Evolutionary conservation across 805 yeast species (phyloP), one percentile per base, ranked within the genome.

Genomic region (Kodamaea sagamina): DNA sequence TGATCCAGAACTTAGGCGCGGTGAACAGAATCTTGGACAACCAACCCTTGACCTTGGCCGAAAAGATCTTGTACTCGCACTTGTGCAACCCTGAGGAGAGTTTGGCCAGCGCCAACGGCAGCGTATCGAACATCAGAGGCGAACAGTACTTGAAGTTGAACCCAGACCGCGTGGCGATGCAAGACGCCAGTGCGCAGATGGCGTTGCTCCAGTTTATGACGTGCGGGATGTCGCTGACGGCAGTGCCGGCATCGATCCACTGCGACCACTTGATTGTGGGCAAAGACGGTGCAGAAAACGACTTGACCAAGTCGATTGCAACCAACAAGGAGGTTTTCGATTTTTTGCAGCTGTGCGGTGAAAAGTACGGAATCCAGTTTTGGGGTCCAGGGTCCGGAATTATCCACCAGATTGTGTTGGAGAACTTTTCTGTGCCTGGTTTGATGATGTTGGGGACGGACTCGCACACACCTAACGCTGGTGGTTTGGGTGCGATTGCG

Each of bases 341-440:
- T 65, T 93, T 93, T 76, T 75, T 93, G 60, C 86, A 89, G 61
- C 79, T 89, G 48, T 92, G 97, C 68, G 93, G 95, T 57, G 88
- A 86, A 55, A 89, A 88, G 65, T 93, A 90, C 69, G 96, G 96
- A 61, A 90, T 93, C 55, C 96, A 90, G 66, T 93, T 93, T 75
- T 93, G 99, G 99, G 95, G 93, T 25, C 99, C 99, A 44, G 99
- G 99, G 51, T 90, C 98, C 13, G 99, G 99, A 62, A 93, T 93
- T 61, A 93, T 93, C 58, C 99, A 93, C 67, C 99, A 93, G 74
- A 93, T 93, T 56, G 97, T 93, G 36, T 75, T 93, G 55, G 99
- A 93, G 72, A 93, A 93, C 77, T 93, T 88, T 67, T 85, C 96
- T 46, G 93, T 89, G 56, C 99, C 99, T 46, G 99, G 99, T 59